A percentile compares a stretch with the other conserved stretches of the same genome.
Evolutionary conservation across 495 filamentous ascomycete genomes (phyloP).

Genomic region (Aspergillus bertholletiae): DNA sequence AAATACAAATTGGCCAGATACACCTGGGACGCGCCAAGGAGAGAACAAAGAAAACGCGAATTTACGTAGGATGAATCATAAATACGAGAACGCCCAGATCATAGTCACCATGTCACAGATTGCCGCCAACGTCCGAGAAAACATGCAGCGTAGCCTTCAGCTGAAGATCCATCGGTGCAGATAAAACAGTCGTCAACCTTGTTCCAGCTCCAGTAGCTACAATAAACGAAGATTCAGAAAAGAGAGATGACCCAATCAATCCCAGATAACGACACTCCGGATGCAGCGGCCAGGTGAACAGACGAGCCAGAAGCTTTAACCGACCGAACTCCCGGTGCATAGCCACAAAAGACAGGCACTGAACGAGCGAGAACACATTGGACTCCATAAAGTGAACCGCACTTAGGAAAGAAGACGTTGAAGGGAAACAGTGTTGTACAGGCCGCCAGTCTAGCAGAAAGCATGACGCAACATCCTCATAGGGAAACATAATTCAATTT

Average conservation of each 20-base stretch:
- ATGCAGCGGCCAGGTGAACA: slow-evolving; percentile 7
- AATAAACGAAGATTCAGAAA: slow-evolving; percentile 13
- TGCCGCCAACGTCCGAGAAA: slow-evolving; percentile 1
- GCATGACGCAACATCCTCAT: slow-evolving; percentile 33
- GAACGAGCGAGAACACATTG: slow-evolving; percentile 22
- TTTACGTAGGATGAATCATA: slow-evolving; percentile 3
- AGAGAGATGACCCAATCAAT: slow-evolving; percentile 5
- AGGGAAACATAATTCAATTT: slow-evolving; percentile 43
- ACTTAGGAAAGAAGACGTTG: slow-evolving; percentile 17
- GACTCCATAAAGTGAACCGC: slow-evolving; percentile 18
- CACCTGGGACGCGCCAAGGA: neutral
- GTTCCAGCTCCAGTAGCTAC: slow-evolving; percentile 19
- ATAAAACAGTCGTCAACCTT: slow-evolving; percentile 14
- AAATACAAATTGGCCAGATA: slow-evolving; percentile 4
- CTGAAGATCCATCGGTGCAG: slow-evolving; percentile 17
- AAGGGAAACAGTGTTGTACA: slow-evolving; percentile 32
- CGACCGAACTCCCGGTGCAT: slow-evolving; percentile 7
- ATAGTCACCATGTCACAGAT: slow-evolving; percentile 3
- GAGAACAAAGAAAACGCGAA: neutral
- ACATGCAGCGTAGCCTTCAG: slow-evolving; percentile 6
- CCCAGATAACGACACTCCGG: slow-evolving; percentile 5
- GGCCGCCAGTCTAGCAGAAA: slow-evolving; percentile 29
- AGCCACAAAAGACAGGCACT: slow-evolving; percentile 10
- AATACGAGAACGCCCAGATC: slow-evolving; percentile 9
- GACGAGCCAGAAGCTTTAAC: neutral